These are phyloP conservation scores for Arachnomyces sp. DNA, from an alignment of 2,329 filamentous ascomycete genomes.

Conservation along the genomic window DNA sequence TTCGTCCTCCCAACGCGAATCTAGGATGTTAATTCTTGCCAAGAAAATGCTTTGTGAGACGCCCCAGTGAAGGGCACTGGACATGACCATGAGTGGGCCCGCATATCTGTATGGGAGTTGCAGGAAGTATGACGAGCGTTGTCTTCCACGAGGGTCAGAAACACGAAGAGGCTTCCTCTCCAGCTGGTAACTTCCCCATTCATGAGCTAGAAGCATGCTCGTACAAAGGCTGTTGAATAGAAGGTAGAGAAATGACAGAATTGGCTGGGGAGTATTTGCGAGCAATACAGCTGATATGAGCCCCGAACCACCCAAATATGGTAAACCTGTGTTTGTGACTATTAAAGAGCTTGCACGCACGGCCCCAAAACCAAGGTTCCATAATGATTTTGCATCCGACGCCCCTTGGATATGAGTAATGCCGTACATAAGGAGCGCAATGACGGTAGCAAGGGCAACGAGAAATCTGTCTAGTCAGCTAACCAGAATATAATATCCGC, in stretches of 20 bases:
- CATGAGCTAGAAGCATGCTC: slow-evolving; percentile 39
- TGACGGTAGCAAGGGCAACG: no score
- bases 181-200: slow-evolving; percentile 40
- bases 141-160: slow-evolving; percentile 13
- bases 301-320: not conserved
- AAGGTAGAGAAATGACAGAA: slow-evolving; percentile 31
- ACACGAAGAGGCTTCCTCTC: slow-evolving; percentile 37
- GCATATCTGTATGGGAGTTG: no score
- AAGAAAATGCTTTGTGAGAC: slow-evolving; percentile 32
- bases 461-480: no score
- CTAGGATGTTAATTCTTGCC: slow-evolving; percentile 24
- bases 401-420: no score
- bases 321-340: slow-evolving; percentile 5
- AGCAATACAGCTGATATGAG: slow-evolving; percentile 13
- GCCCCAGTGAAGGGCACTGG: no score
- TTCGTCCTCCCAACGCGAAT: slow-evolving; percentile 9
- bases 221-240: slow-evolving; percentile 34
- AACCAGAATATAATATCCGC: no score
- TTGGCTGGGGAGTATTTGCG: slow-evolving; percentile 30
- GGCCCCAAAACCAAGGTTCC: slow-evolving; percentile 7
- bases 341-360: slow-evolving; percentile 7
- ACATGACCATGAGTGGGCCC: no score
- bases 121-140: slow-evolving; percentile 36
- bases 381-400: no score
- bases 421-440: no score